Percentiles rank a stretch among this genome's conserved stretches.
phyloP scores from a whole-genome alignment of 495 filamentous ascomycete species.

The Podospora pseudocomata region DNA sequence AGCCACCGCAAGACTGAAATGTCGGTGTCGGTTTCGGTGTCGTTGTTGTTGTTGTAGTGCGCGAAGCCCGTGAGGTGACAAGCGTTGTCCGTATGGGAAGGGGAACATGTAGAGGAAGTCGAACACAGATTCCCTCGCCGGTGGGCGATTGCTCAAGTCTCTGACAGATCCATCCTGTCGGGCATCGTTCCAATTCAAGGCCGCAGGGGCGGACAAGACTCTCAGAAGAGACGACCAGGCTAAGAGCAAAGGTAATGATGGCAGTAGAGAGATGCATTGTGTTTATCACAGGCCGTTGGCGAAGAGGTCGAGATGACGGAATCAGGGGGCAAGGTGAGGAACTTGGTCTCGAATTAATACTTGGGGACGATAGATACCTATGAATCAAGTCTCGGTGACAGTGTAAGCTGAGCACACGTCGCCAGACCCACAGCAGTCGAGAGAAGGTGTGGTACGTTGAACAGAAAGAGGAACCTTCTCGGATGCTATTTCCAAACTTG shows the following conservation, averaged over 20 bases:
- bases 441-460: neutral
- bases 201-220: slow-evolving; percentile 18
- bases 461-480: neutral
- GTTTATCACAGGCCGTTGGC: neutral
- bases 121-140: slow-evolving; percentile 12
- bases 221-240: slow-evolving; percentile 6
- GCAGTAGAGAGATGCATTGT: slow-evolving; percentile 16
- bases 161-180: slow-evolving; percentile 14
- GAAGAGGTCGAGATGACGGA: neutral
- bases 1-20: slow-evolving; percentile 29
- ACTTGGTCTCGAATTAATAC: neutral
- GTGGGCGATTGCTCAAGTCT: slow-evolving; percentile 19
- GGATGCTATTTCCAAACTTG: neutral
- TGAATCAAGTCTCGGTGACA: neutral
- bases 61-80: slow-evolving; percentile 11
- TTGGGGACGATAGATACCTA: neutral
- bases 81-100: slow-evolving; percentile 9
- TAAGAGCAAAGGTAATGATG: slow-evolving; percentile 9
- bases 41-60: neutral
- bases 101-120: slow-evolving; percentile 22
- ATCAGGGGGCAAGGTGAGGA: slow-evolving; percentile 2
- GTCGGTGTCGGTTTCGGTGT: slow-evolving; percentile 7
- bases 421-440: neutral
- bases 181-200: slow-evolving; percentile 27
- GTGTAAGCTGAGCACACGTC: neutral